Evolutionary conservation across 179 eudicot species (phyloP), one percentile per base, ranked within the genome.

Genomic region (Amaranthus tricolor): DNA sequence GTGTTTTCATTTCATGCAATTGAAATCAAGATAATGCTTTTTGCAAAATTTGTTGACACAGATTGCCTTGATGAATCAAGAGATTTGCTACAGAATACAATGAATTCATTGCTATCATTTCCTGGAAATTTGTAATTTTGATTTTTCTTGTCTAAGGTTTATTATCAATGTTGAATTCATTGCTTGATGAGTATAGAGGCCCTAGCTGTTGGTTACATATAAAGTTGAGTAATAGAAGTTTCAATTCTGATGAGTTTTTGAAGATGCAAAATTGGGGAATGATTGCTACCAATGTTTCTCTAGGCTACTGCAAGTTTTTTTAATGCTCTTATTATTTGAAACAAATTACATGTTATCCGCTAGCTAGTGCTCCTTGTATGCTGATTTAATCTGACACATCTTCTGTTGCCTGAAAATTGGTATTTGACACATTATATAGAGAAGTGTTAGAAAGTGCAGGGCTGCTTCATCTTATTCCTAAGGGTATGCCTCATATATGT

Each of bases 111-210:
- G 49, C 8, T 47, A 5, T n/a, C 10, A 66, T 45, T 6, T 48
- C 12, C 49, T 12, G 43, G 54, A 5, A 52, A 2, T 21, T 6
- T 45, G 65, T 19, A 8, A 57, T 17, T 20, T 10, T 71, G 17
- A 20, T 17, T 5, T 31, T 9, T n/a, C 52, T 53, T 48, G 16
- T 24, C 64, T 60, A 47, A 20, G 5, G 61, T 31, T 53, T 74
- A 11, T 71, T 52, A 13, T 14, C 5, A 31, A 52, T 48, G 50
- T 49, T 58, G 50, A 56, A 45, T 45, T 14, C 72, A 44, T 74
- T 13, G 54, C n/a, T 6, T 74, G 21, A 70, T 21, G 5, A 66
- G 45, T 66, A 74, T 74, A 44, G 63, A 47, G 19, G 40, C n/a
- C 59, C 11, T 24, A 40, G 17, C 16, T 24, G 17, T 40, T 24